Evolutionary conservation across 306 rosid species (phyloP), one percentile per base, ranked within the genome.

Genomic region (Potentilla sterilis): DNA sequence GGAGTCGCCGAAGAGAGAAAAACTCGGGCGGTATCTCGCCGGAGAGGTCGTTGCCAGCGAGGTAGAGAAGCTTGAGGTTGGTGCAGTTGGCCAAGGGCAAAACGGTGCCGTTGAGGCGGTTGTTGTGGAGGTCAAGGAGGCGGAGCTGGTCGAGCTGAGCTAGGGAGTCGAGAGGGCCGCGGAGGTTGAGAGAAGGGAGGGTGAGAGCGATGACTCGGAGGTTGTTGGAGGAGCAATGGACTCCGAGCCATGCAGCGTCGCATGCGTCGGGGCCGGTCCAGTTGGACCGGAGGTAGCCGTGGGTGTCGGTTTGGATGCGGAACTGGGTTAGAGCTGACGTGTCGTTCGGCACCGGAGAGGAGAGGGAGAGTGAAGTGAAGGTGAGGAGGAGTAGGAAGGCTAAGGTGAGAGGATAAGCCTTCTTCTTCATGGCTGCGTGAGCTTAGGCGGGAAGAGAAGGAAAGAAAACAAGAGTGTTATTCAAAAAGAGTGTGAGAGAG

Each of bases 221-320:
- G 4, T 82, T 81, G 65, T 37, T 77, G 32, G 77, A 18, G 40
- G 97, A 83, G 83, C 99, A 95, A 4, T 8, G 72, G 35, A 95
- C 96, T 1, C 99, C 99, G 16, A 54, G 70, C 99, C 99, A 95
- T 1, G 77, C 1, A n/a, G 87, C 73, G n/a, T 74, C 42, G 85
- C 99, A 92, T 10, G 99, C 86, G 66, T 89, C 84, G 40, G 75
- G 19, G 38, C 96, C 97, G 13, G 90, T 90, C 99, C 99, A 95
- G 78, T 95, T 95, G 54, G 76, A 35, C 22, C 68, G 88, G 32
- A 95, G 97, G 77, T 80, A 59, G 77, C 97, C 99, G 51, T 95
- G 99, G 11, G 84, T 41, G 65, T 95, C 99, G n/a, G 90, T 69
- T 22, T 81, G 83, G 58, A 67, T 79, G 42, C 96, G 92, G 80